phyloP scores from a whole-genome alignment of 2,329 filamentous ascomycete genomes.

The Hypoxylon sp. region DNA sequence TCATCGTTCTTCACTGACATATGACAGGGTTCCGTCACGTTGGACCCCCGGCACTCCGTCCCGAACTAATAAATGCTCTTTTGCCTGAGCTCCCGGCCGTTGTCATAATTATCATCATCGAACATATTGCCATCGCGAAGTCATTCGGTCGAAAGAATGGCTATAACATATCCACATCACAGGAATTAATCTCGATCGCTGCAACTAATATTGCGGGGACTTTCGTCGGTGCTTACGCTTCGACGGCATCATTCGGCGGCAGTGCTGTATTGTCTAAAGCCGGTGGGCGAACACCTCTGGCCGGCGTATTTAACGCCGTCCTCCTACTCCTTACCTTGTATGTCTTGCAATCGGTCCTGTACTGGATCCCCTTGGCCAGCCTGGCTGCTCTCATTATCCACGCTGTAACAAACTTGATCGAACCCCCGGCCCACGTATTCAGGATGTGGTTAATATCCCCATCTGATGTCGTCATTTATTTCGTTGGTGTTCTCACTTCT shows the following conservation, averaged over 20 bases:
- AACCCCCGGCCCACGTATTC: slow-evolving; percentile 9
- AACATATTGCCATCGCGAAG: slow-evolving; percentile 86
- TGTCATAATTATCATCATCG: slow-evolving; percentile 81
- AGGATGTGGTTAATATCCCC: slow-evolving; percentile 21
- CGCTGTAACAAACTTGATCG: slow-evolving; percentile 12
- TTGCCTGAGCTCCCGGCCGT: slow-evolving; percentile 73
- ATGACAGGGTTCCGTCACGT: slow-evolving; percentile 4
- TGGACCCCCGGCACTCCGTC: slow-evolving; percentile 2
- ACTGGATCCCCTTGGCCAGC: slow-evolving; percentile 19
- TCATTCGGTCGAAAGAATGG: slow-evolving; percentile 83
- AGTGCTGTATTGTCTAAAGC: slow-evolving; percentile 90
- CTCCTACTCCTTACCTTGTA: slow-evolving; percentile 11
- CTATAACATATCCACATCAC: slow-evolving; percentile 82
- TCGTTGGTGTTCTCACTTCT: slow-evolving; percentile 11
- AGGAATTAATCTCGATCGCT: slow-evolving; percentile 83
- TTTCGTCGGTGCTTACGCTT: slow-evolving; percentile 73
- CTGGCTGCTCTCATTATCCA: slow-evolving; percentile 24
- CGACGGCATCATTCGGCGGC: slow-evolving; percentile 68
- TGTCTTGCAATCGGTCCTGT: not conserved
- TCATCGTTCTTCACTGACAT: not conserved
- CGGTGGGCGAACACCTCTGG: slow-evolving; percentile 20
- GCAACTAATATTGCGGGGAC: slow-evolving; percentile 81
- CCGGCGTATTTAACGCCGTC: slow-evolving; percentile 5
- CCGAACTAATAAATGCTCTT: slow-evolving; percentile 10
- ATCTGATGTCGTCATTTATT: slow-evolving; percentile 12